Evolutionary conservation across 768 basidiomycete genomes (phyloP), one percentile per base, ranked within the genome.

Genomic region (Gloeopeniophorella convolvens): DNA sequence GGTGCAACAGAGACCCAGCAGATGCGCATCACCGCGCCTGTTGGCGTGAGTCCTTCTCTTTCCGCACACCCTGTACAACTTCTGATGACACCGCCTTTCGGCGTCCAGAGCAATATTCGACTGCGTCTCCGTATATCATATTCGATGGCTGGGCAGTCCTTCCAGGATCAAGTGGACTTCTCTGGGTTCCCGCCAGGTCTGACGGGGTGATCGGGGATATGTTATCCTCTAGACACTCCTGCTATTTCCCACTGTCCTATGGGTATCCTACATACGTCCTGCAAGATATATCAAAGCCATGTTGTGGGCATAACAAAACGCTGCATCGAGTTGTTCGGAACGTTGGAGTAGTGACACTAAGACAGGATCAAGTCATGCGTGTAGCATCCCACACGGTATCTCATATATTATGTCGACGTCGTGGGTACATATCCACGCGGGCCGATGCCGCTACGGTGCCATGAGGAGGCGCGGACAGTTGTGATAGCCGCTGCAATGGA

Each of bases 91-190:
- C n/a, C 21, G 8, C 30, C n/a, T 36, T 11, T 31, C 24, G 12
- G 7, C 34, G 12, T 27, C 10, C 63, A 96, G 91, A 83, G 87
- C 54, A 80, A 78, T 50, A 68, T 99, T 30, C 82, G 93, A 33
- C 71, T 99, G 63, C 79, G 95, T 50, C 66, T 97, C 56, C 82
- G 95, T 51, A 81, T 99, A 69, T 77, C 83, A 15, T 99, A 77
- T 68, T 70, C 73, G n/a, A 67, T 82, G 35, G 77, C 66, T 35
- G 89, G 89, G 2, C 79, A 81, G 61, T 70, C 70, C 26, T 67
- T 87, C 43, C 89, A 93, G 66, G 96, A 99, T 42, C 94, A 97
- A 70, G 83, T 92, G 48, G 94, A 98, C 68, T 98, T 98, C 65
- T 65, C 85, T 18, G 88, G 90, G 2, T 95, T 97, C 67, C 92